Conservation (phyloP, 1,139 yeast genomes). For the Geotrichum fermentans region DNA sequence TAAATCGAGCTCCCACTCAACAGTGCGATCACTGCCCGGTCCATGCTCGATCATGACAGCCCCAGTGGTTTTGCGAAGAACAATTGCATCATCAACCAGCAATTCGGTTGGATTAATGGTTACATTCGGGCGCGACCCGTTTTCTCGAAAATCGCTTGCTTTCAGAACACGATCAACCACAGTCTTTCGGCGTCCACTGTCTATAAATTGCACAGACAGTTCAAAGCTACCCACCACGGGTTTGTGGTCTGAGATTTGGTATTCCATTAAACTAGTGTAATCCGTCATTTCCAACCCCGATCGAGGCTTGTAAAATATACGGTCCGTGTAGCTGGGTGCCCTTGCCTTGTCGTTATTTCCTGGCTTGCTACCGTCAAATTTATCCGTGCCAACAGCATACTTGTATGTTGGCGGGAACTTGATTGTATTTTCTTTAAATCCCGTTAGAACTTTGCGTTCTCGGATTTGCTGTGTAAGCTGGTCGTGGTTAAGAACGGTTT, state of each 20-base stretch:
- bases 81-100: conserved; percentile 21
- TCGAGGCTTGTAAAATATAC: conserved; percentile 44
- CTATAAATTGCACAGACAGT: conserved; percentile 46
- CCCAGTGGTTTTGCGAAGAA: conserved; percentile 21
- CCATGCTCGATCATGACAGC: conserved; percentile 16
- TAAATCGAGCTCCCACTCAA: conserved; percentile 25
- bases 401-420: conserved; percentile 72
- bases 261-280: conserved; percentile 31
- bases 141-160: conserved; percentile 42
- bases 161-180: conserved; percentile 39
- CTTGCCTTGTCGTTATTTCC: conserved; percentile 47
- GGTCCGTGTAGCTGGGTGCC: conserved; percentile 76
- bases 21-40: conserved; percentile 9
- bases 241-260: conserved; percentile 63
- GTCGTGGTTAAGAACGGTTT: conserved; percentile 52
- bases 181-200: conserved; percentile 40
- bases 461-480: conserved; percentile 53
- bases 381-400: conserved; percentile 40
- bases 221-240: conserved; percentile 59
- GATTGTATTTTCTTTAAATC: conserved; percentile 59
- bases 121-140: conserved; percentile 42
- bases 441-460: conserved; percentile 51
- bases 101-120: conserved; percentile 33
- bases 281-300: conserved; percentile 22
- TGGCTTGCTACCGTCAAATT: conserved; percentile 42